Base-by-base conservation (phyloP, 495 filamentous ascomycete genomes). In the Penicillium paxilli region DNA sequence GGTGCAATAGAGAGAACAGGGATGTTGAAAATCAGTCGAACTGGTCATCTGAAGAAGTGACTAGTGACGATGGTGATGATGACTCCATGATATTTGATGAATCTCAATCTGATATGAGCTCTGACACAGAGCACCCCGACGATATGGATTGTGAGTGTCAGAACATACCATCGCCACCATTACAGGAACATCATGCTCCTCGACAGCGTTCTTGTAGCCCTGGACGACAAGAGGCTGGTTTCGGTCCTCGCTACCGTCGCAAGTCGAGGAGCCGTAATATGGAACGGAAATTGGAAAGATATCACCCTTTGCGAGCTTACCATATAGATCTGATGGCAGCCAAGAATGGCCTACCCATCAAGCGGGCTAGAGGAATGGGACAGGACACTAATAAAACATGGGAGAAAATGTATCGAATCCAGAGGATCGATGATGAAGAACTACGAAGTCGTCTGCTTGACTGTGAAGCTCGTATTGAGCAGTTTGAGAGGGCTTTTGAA, bases 371-470 rank as follows among this genome's bases (percentile, higher is more conserved):
- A 25, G 53, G 20, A 1, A 5, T 40, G 35, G 47, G 42, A 16
- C 8, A 19, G 25, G 55, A 58, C n/a, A 52, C 51, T 22, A 32
- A 61, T 28, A 22, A 30, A 16, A 9, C 44, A 11, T 51, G 47
- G 45, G 60, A 62, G 11, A 44, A 42, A 19, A 53, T 40, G 22
- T 57, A 54, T 52, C 54, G 56, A 17, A 57, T 63, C 25, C 44
- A 59, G 11, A 40, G 57, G 19, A 47, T 67, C 17, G 59, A 57
- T n/a, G 63, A 66, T 5, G 41, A 67, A 46, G 69, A 71, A 9
- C 47, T 67, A 17, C 64, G 71, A 5, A 65, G 52, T 30, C 67
- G 62, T 40, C 60, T 72, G 41, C 59, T 71, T 32, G 60, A 66
- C 8, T 67, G 67, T 19, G 69, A 74, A 45, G 60, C 64, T 20